These are phyloP conservation scores for Phytopythium ostracodes DNA, from an alignment of 352 stramenopile species.

Conservation along the genomic window DNA sequence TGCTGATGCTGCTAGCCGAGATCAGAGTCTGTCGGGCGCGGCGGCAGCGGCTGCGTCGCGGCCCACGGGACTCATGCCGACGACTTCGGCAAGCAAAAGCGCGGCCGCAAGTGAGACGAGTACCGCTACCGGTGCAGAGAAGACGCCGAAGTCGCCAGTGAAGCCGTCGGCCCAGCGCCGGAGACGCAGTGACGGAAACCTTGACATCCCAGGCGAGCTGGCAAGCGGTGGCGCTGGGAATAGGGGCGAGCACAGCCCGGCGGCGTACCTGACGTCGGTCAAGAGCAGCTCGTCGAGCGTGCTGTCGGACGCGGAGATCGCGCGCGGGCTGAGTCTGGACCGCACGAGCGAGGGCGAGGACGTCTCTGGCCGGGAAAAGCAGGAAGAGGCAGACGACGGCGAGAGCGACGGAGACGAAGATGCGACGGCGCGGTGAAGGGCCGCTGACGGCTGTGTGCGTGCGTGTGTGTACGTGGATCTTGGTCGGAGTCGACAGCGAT, in stretches of 20 bases:
- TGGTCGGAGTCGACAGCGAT: neutral
- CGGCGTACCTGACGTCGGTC: constrained; percentile 18
- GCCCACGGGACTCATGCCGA: constrained; percentile 6
- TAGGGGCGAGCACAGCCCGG: neutral
- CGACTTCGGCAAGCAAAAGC: no score
- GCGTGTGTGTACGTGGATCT: no score
- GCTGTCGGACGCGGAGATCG: constrained; percentile 47
- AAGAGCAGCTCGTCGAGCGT: constrained; percentile 44
- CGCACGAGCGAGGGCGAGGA: constrained; percentile 35
- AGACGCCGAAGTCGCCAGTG: neutral
- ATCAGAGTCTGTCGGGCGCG: neutral
- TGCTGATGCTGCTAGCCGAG: neutral
- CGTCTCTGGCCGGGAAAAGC: neutral
- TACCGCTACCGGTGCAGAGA: neutral
- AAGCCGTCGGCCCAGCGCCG: neutral
- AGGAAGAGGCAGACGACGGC: neutral
- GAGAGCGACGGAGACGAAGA: neutral
- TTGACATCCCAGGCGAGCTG: constrained; percentile 1
- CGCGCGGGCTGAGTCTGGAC: constrained; percentile 41
- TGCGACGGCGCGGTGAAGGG: neutral
- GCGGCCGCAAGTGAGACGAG: neutral
- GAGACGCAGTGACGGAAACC: constrained; percentile 6
- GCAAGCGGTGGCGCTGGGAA: neutral
- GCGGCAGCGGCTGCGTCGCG: constrained; percentile 1
- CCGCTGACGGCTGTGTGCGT: neutral